Base-by-base conservation (phyloP, 2,329 filamentous ascomycete genomes). In the Talaromyces funiculosus region DNA sequence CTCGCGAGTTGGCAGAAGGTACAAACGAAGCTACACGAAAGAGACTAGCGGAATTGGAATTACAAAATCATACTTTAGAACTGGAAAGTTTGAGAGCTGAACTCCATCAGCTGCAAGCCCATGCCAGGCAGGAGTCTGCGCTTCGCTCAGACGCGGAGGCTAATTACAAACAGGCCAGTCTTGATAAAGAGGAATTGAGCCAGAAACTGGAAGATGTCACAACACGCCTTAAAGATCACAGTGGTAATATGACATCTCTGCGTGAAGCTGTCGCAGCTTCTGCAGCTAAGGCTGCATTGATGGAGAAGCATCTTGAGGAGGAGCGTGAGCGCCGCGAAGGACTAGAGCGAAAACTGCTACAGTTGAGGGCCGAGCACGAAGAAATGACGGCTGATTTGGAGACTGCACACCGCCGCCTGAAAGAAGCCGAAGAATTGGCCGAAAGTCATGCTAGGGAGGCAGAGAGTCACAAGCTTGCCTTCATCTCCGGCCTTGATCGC, bases 391-490 rank as follows among this genome's bases (percentile, higher is more conserved):
- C 85, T 0, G 93, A 99, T 71, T 81, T 97, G 3, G 90, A 92
- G 47, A 83, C 83, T 20, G 82, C 86, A 0, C 87, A 84, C 1
- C 86, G 91, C 66, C 87, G 90, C 55, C 77, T 99, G 53, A 86
- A 84, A 42, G 92, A 97, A 73, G 86, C 90, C 0, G 92, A 99
- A 75, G 91, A 96, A 69, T 77, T 97, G 47, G 90, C 90, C 1
- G 90, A 95, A 69, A 91, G 88, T 66, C 88, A 96, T 73, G 90
- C 92, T 4, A 86, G 87, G 66, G 95, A 99, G 77, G 93, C 94
- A 5, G 84, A 87, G 60, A 89, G 89, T 16, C 93, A 97, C 71
- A 90, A 90, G 24, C 82, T 89, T 67, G 92, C 90, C 22, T 86
- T 99, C 35, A 78, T 97, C 49, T 83, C 86, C 53, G 93, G 94